Conservation (phyloP, 768 basidiomycete genomes). For the Chalciporus chontae region DNA sequence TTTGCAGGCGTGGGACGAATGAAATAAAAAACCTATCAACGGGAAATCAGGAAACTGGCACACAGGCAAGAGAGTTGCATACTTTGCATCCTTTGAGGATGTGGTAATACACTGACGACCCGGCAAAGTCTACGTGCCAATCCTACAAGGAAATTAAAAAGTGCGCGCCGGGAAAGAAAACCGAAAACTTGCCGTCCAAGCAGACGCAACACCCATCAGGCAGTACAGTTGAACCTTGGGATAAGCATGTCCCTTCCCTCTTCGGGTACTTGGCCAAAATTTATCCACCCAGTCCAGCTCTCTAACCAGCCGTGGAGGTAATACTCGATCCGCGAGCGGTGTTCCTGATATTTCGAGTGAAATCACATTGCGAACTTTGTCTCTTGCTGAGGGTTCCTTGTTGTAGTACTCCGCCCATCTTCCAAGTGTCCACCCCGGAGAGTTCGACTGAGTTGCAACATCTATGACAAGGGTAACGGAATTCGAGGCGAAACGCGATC, state of each 20-base stretch:
- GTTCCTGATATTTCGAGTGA: conserved; percentile 92
- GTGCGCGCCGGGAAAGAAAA: background rate
- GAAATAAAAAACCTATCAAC: conserved; percentile 85
- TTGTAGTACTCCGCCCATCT: conserved; percentile 90
- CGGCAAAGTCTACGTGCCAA: conserved; percentile 98
- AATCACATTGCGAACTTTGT: conserved; percentile 94
- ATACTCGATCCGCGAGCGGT: conserved; percentile 68
- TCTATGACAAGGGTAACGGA: conserved; percentile 41
- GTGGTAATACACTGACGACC: conserved; percentile 97
- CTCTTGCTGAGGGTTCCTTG: conserved; percentile 60
- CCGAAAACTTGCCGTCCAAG: conserved; percentile 80
- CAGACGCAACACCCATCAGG: conserved; percentile 89
- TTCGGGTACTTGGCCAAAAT: conserved; percentile 83
- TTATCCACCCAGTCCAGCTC: conserved; percentile 98
- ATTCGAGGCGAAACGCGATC: conserved; percentile 1
- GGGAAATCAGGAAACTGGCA: conserved; percentile 1
- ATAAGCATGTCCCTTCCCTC: conserved; percentile 68
- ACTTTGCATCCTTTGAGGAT: conserved; percentile 85
- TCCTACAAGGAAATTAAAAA: conserved; percentile 49
- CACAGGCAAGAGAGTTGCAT: conserved; percentile 6
- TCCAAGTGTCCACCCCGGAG: conserved; percentile 84
- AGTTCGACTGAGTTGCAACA: conserved; percentile 82
- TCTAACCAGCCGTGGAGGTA: conserved; percentile 79
- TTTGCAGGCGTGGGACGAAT: conserved; percentile 86
- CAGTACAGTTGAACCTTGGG: conserved; percentile 97